Conservation (phyloP, 768 basidiomycete genomes). For the Lentinula detonsa region DNA sequence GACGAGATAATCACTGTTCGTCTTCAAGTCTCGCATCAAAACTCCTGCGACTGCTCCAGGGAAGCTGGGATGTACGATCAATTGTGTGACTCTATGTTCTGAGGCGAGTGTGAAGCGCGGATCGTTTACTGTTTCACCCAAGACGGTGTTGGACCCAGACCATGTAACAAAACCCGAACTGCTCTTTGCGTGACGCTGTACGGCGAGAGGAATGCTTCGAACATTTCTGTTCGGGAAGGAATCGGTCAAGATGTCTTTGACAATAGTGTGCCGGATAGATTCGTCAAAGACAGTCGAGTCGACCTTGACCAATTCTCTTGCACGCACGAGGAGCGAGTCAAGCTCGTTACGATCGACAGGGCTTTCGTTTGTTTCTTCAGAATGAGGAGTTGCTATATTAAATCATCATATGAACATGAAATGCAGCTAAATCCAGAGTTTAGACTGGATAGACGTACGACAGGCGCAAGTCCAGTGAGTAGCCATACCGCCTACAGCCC, state of each 20-base stretch:
- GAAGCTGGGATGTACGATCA: not conserved
- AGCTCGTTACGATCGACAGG: not conserved
- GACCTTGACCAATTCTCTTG: not conserved
- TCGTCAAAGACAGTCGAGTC: not conserved
- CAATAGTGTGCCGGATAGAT: slow-evolving; percentile 5
- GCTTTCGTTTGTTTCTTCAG: not conserved
- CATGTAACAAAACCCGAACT: slow-evolving; percentile 4
- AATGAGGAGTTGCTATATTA: not conserved
- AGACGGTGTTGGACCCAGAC: slow-evolving; percentile 5
- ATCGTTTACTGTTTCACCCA: not conserved
- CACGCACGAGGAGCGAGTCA: not conserved
- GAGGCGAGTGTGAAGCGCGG: not conserved
- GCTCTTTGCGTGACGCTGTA: not conserved
- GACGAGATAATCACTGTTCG: not conserved
- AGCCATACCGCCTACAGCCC: slow-evolving; percentile 8
- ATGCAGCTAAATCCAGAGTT: not conserved
- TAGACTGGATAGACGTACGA: not conserved
- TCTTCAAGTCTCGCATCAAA: not conserved
- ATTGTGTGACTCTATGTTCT: not conserved
- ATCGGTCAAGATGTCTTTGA: not conserved
- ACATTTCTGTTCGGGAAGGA: not conserved
- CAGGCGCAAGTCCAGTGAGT: slow-evolving; percentile 6
- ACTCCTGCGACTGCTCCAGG: not conserved
- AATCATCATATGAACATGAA: not conserved
- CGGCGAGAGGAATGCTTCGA: slow-evolving; percentile 4